A percentile compares a stretch with the other conserved stretches of the same genome.
These are phyloP conservation scores for Tricholoma hemisulphureum DNA, from an alignment of 768 basidiomycete genomes.

Conservation along the genomic window DNA sequence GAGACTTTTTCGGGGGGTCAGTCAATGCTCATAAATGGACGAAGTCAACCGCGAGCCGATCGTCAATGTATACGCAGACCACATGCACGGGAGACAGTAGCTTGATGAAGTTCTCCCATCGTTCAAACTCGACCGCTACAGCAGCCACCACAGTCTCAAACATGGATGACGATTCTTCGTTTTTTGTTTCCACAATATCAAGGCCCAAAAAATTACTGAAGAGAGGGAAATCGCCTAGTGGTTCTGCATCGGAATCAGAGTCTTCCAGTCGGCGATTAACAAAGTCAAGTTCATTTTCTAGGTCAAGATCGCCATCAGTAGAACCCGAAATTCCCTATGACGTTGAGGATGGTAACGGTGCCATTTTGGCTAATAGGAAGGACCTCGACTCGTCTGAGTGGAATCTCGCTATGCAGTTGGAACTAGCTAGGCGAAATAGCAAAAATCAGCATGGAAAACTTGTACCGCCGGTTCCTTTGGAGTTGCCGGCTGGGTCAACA, in stretches of 20 bases:
- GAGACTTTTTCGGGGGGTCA: conserved; percentile 75
- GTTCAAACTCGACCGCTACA: conserved; percentile 67
- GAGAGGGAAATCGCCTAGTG: conserved; percentile 43
- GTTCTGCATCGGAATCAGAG: conserved; percentile 45
- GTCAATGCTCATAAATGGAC: conserved; percentile 66
- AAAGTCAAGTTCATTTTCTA: conserved; percentile 28
- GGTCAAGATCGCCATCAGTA: conserved; percentile 44
- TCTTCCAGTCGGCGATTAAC: conserved; percentile 39
- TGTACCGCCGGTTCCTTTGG: conserved; percentile 37
- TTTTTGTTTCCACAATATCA: conserved; percentile 44
- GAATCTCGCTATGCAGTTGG: conserved; percentile 74
- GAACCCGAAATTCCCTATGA: conserved; percentile 42
- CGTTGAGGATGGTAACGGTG: conserved; percentile 45
- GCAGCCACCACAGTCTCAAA: conserved; percentile 51
- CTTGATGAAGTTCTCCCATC: conserved; percentile 67
- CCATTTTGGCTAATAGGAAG: conserved; percentile 34
- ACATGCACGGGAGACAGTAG: conserved; percentile 68
- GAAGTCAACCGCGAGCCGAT: conserved; percentile 69
- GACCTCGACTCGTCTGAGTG: conserved; percentile 66
- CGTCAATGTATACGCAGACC: conserved; percentile 71
- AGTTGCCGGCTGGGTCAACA: conserved; percentile 55
- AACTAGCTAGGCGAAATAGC: conserved; percentile 83
- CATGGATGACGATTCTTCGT: conserved; percentile 60
- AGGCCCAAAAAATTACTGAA: conserved; percentile 46
- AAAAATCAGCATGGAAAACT: conserved; percentile 63